Percentiles rank a stretch among this genome's conserved stretches.
These are phyloP conservation scores for Zalaria obscura DNA, from an alignment of 2,329 filamentous ascomycete genomes.

Conservation along the genomic window DNA sequence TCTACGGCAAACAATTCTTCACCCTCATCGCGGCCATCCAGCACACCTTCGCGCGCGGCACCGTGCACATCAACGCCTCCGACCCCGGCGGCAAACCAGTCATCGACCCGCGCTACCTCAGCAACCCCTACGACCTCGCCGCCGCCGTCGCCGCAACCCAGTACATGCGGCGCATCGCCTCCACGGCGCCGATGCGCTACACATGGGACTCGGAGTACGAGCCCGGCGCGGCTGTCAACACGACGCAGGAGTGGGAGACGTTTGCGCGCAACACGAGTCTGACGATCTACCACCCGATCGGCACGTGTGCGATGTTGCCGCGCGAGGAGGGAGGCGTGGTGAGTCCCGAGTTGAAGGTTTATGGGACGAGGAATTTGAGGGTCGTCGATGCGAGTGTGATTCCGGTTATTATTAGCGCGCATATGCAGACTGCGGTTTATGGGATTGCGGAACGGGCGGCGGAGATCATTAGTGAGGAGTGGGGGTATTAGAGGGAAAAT, in stretches of 20 bases:
- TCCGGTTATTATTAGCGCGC: constrained; percentile 21
- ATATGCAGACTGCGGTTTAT: constrained; percentile 11
- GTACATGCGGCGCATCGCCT: constrained; percentile 25
- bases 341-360: constrained; percentile 11
- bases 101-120: constrained; percentile 15
- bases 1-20: constrained; percentile 17
- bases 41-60: constrained; percentile 17
- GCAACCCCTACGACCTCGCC: constrained; percentile 15
- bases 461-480: constrained; percentile 10
- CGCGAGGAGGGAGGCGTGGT: constrained; percentile 11
- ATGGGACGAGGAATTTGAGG: constrained; percentile 19
- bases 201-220: constrained; percentile 6
- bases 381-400: constrained; percentile 29
- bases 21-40: constrained; percentile 21
- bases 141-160: constrained; percentile 8
- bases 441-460: constrained; percentile 25
- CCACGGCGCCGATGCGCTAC: constrained; percentile 23
- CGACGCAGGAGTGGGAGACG: constrained; percentile 7
- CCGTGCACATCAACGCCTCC: constrained; percentile 11
- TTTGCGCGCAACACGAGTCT: constrained; percentile 4
- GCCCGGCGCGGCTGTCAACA: constrained; percentile 5
- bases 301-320: constrained; percentile 22
- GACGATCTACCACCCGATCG: constrained; percentile 24
- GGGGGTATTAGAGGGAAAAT: neutral
- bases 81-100: constrained; percentile 9